These are phyloP conservation scores for Russula sp. DNA, from an alignment of 768 basidiomycete species.

Conservation along the genomic window DNA sequence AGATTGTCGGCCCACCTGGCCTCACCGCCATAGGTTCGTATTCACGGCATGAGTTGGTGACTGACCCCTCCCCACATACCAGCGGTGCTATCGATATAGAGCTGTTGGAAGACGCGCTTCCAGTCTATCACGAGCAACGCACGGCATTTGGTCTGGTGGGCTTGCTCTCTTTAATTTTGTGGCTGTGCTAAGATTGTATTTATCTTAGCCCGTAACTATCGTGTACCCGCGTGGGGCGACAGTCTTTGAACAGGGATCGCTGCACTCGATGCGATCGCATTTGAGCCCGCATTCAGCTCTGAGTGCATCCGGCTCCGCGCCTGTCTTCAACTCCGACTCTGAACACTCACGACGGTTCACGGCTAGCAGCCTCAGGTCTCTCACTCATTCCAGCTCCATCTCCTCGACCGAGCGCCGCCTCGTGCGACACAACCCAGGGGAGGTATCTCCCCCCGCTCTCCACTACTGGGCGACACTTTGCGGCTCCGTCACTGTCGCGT, in stretches of 20 bases:
- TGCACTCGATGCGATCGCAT: constrained; percentile 58
- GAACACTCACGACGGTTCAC: constrained; percentile 30
- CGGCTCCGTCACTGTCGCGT: background rate
- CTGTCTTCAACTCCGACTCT: constrained; percentile 46
- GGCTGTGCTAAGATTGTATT: background rate
- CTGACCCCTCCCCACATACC: constrained; percentile 7
- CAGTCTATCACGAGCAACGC: constrained; percentile 33
- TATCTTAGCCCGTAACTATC: constrained; percentile 37
- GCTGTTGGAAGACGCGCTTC: constrained; percentile 53
- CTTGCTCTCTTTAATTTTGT: constrained; percentile 19
- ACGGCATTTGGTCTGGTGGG: constrained; percentile 56
- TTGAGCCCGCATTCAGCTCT: constrained; percentile 42
- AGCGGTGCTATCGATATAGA: constrained; percentile 42
- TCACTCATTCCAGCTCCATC: constrained; percentile 47
- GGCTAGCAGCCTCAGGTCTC: constrained; percentile 35
- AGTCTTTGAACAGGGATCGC: constrained; percentile 57
- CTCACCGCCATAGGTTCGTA: constrained; percentile 30
- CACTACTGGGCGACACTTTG: background rate
- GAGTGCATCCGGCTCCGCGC: constrained; percentile 46
- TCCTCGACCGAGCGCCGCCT: constrained; percentile 44
- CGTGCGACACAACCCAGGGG: constrained; percentile 16
- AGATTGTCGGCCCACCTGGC: constrained; percentile 33
- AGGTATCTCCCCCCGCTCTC: constrained; percentile 31
- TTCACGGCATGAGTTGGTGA: constrained; percentile 33
- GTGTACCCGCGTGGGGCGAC: constrained; percentile 38